Conservation (phyloP, 257 asterid species). For the Solanum arcanum region DNA sequence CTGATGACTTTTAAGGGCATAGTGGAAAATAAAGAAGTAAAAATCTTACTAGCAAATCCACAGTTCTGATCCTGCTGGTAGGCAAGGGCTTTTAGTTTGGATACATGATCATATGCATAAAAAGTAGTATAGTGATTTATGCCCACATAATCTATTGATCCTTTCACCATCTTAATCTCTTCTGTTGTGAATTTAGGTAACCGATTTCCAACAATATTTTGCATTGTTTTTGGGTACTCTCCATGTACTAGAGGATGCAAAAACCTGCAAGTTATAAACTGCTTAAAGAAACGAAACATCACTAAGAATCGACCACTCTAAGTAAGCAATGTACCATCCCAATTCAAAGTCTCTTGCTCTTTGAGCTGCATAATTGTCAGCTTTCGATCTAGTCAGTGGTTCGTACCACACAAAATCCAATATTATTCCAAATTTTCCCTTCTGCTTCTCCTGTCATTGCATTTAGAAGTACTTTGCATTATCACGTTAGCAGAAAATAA, state of each 20-base stretch:
- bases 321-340: slow-evolving; percentile 77
- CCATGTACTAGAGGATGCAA: slow-evolving; percentile 66
- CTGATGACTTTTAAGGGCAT: neutral
- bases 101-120: slow-evolving; percentile 45
- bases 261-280: slow-evolving; percentile 18
- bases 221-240: slow-evolving; percentile 77
- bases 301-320: neutral
- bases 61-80: slow-evolving; percentile 70
- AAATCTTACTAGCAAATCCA: slow-evolving; percentile 59
- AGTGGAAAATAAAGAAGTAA: neutral
- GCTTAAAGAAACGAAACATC: slow-evolving; percentile 30
- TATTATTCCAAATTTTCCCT: slow-evolving; percentile 82
- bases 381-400: slow-evolving; percentile 29
- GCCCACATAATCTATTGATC: slow-evolving; percentile 69
- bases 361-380: slow-evolving; percentile 64
- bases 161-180: slow-evolving; percentile 34
- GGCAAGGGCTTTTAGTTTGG: slow-evolving; percentile 29
- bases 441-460: slow-evolving; percentile 45
- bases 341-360: slow-evolving; percentile 82
- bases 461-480: neutral
- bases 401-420: slow-evolving; percentile 57
- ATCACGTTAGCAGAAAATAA: too few relatives aligned
- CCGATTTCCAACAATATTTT: slow-evolving; percentile 26
- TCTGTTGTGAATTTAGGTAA: slow-evolving; percentile 46
- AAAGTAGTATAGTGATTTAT: slow-evolving; percentile 64